Evolutionary conservation across 2,329 filamentous ascomycete genomes (phyloP), one percentile per base, ranked within the genome.

Genomic region (Arthrobotrys iridis): DNA sequence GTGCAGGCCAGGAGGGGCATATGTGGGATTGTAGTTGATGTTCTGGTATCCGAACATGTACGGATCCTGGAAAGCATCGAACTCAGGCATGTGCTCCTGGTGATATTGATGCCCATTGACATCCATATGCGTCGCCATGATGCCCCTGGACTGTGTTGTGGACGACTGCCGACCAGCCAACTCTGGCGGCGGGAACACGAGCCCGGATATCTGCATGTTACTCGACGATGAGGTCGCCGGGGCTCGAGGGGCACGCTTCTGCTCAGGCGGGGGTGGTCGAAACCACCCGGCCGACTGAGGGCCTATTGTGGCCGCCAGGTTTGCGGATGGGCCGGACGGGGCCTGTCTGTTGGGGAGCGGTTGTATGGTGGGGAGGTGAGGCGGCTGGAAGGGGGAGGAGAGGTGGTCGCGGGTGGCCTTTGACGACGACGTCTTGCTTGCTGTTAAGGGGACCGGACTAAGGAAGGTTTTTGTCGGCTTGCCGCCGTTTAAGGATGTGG

Each of bases 391-490:
- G 63, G 71, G 71, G 63, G 71, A 74, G 70, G 70, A 68, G 71
- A 75, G 71, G 63, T 75, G 71, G 55, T 75, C 71, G 71, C 71
- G 71, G 71, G 71, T 48, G 57, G 71, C 48, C 71, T 75, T 75
- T 75, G 71, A 75, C 71, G 71, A 75, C 71, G 71, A 75, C 71
- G 71, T 75, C 67, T 75, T 75, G 71, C 71, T 75, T 75, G 71
- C 71, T 75, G 62, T 68, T 75, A 59, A 68, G 40, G 55, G 40
- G 52, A 37, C 57, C 71, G 43, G 48, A 64, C 57, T 68, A 75
- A 75, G 46, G 30, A 8, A 33, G 55, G 43, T 28, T 46, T 57
- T 48, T 1, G 59, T 41, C 64, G 64, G 71, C 65, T 59, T 26
- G 50, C 55, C 37, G 60, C 64, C 65, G 72, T 72, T 65, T 40